Conservation (phyloP, 176 grass and related monocot genomes). For the Musa schizocarpa region DNA sequence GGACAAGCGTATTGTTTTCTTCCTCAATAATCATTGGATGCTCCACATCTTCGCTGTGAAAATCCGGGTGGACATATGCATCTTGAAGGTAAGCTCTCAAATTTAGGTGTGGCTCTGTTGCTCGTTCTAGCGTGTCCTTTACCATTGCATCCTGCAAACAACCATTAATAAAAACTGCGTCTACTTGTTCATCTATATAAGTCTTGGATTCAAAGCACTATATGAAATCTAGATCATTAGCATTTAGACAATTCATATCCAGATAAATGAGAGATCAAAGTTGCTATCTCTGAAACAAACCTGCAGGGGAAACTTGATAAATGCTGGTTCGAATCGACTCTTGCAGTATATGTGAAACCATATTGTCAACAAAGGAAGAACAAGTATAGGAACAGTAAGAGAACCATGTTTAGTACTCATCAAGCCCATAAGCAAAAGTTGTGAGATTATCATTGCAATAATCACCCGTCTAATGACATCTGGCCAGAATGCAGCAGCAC, state of each 20-base stretch:
- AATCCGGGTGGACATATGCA: conserved; percentile 85
- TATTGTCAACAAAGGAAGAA: conserved; percentile 72
- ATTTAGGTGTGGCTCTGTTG: conserved; percentile 63
- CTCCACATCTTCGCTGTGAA: conserved; percentile 38
- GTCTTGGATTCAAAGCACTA: neutral
- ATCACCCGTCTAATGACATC: conserved; percentile 72
- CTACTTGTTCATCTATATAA: neutral
- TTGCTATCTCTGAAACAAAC: conserved; percentile 18
- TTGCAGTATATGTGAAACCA: conserved; percentile 89
- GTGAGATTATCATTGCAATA: conserved; percentile 64
- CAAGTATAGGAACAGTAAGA: conserved; percentile 48
- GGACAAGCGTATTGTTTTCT: conserved; percentile 56
- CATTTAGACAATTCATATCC: no score
- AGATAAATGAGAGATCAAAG: neutral
- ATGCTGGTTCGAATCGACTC: conserved; percentile 73
- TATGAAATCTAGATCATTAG: neutral
- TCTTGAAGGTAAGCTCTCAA: conserved; percentile 82
- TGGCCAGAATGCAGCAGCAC: conserved; percentile 76
- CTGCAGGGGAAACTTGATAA: conserved; percentile 79
- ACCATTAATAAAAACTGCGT: neutral
- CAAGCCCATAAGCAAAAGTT: conserved; percentile 77
- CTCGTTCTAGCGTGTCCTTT: conserved; percentile 81
- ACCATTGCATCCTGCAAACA: conserved; percentile 85
- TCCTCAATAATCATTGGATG: conserved; percentile 36
- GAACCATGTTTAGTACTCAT: conserved; percentile 64